These are phyloP conservation scores for Aspergillus sp. DNA, from an alignment of 2,329 filamentous ascomycete species.

Conservation along the genomic window DNA sequence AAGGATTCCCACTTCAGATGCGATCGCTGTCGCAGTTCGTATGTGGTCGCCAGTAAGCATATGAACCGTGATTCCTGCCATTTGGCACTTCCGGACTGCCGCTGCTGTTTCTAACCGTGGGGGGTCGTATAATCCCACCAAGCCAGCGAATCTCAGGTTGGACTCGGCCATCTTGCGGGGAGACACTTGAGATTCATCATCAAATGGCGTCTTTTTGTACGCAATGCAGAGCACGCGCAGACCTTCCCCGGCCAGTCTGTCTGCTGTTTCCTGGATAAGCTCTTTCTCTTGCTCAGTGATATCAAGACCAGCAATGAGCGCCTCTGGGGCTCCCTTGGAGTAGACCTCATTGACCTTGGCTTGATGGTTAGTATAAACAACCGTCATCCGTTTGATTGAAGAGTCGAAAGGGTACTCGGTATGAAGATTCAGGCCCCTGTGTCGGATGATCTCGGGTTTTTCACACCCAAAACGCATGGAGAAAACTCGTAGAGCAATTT, in stretches of 20 bases:
- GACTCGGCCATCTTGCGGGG: slow-evolving; percentile 58
- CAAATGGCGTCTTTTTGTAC: slow-evolving; percentile 36
- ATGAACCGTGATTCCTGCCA: slow-evolving; percentile 65
- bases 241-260: slow-evolving; percentile 64
- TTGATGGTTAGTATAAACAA: slow-evolving; percentile 39
- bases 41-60: slow-evolving; percentile 72
- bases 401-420: slow-evolving; percentile 74
- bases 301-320: slow-evolving; percentile 40
- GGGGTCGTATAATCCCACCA: slow-evolving; percentile 70
- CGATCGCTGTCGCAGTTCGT: slow-evolving; percentile 69
- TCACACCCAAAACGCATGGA: slow-evolving; percentile 62
- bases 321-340: slow-evolving; percentile 51
- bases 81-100: slow-evolving; percentile 64
- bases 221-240: slow-evolving; percentile 65
- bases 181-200: slow-evolving; percentile 36
- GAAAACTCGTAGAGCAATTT: slow-evolving; percentile 70
- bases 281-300: slow-evolving; percentile 27
- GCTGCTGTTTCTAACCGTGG: slow-evolving; percentile 63
- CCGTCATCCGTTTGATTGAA: slow-evolving; percentile 65
- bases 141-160: slow-evolving; percentile 67
- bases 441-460: slow-evolving; percentile 49
- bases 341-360: slow-evolving; percentile 40
- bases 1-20: slow-evolving; percentile 68
- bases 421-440: slow-evolving; percentile 24
- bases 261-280: slow-evolving; percentile 42